phyloP scores from a whole-genome alignment of 2,329 filamentous ascomycete species.

The Plenodomus lindquistii region DNA sequence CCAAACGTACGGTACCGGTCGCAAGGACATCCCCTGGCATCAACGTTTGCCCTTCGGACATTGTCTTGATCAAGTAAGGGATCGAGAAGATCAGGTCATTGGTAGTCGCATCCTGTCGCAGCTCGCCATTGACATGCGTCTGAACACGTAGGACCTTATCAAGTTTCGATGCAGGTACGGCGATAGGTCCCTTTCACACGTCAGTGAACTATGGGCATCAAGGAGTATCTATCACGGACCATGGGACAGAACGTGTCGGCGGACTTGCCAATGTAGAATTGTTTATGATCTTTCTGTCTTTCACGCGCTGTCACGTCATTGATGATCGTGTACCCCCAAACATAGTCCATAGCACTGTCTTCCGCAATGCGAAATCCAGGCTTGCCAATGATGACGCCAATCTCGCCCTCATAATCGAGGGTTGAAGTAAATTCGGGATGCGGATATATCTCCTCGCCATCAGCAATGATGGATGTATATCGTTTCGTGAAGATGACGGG shows the following conservation, averaged over 20 bases:
- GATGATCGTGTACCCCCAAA: slow-evolving; percentile 62
- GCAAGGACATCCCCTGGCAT: slow-evolving; percentile 53
- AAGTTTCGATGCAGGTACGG: slow-evolving; percentile 53
- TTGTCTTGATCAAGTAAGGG: slow-evolving; percentile 50
- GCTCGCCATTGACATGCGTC: slow-evolving; percentile 53
- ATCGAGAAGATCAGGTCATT: slow-evolving; percentile 54
- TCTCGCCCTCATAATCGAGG: slow-evolving; percentile 61
- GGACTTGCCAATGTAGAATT: slow-evolving; percentile 63
- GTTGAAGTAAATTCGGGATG: slow-evolving; percentile 55
- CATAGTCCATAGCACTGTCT: slow-evolving; percentile 53
- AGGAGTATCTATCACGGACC: slow-evolving; percentile 29
- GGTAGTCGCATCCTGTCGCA: slow-evolving; percentile 53
- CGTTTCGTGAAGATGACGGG: slow-evolving; percentile 63
- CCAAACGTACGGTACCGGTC: slow-evolving; percentile 58
- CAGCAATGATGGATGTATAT: slow-evolving; percentile 56
- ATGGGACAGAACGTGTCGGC: slow-evolving; percentile 61
- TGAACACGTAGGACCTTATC: slow-evolving; percentile 48
- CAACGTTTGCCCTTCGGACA: slow-evolving; percentile 52
- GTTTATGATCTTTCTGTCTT: slow-evolving; percentile 53
- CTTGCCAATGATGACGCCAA: slow-evolving; percentile 61
- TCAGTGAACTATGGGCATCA: neutral
- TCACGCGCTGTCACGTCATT: slow-evolving; percentile 41
- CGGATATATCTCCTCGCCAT: slow-evolving; percentile 52
- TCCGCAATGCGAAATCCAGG: slow-evolving; percentile 51
- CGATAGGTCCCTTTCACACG: slow-evolving; percentile 53